A percentile compares a stretch with the other conserved stretches of the same genome.
Evolutionary conservation across 2,329 filamentous ascomycete genomes (phyloP).

Genomic region (Podosphaera fusca): DNA sequence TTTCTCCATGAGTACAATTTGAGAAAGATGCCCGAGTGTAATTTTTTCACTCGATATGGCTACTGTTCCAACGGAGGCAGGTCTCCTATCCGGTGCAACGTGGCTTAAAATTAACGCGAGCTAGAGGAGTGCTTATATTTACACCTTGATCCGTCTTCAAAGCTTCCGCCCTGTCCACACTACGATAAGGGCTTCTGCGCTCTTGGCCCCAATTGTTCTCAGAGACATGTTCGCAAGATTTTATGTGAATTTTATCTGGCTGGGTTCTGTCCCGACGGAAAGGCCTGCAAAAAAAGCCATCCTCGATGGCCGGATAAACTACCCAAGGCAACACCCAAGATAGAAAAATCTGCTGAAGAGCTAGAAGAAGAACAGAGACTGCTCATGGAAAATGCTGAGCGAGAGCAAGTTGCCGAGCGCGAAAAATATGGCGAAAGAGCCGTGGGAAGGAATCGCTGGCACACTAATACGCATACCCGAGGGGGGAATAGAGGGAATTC

Average conservation of each 20-base stretch:
- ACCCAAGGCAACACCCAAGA: conserved; percentile 51
- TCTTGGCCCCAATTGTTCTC: conserved; percentile 64
- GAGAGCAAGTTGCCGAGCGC: conserved; percentile 23
- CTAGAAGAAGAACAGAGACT: conserved; percentile 36
- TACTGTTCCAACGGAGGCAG: conserved; percentile 69
- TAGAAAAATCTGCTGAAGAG: conserved; percentile 30
- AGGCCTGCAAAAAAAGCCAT: conserved; percentile 56
- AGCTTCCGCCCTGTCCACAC: conserved; percentile 62
- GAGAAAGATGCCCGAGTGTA: conserved; percentile 94
- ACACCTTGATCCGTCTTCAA: conserved; percentile 64
- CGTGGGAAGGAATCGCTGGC: conserved; percentile 12
- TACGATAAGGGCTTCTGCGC: conserved; percentile 93
- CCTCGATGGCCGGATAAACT: conserved; percentile 52
- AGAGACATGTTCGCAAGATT: conserved; percentile 66
- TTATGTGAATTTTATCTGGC: conserved; percentile 73
- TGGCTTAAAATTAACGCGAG: conserved; percentile 3
- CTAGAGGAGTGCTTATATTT: conserved; percentile 79
- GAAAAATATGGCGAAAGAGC: conserved; percentile 16
- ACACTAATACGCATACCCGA: not conserved
- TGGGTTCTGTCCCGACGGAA: conserved; percentile 80
- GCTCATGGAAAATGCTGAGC: conserved; percentile 27
- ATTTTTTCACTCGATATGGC: conserved; percentile 79
- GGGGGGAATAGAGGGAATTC: conserved; percentile 1
- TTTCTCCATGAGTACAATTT: conserved; percentile 98
- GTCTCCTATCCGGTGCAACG: conserved; percentile 1